These are phyloP conservation scores for Babjeviella inositovora DNA, from an alignment of 805 yeast species.

Conservation along the genomic window DNA sequence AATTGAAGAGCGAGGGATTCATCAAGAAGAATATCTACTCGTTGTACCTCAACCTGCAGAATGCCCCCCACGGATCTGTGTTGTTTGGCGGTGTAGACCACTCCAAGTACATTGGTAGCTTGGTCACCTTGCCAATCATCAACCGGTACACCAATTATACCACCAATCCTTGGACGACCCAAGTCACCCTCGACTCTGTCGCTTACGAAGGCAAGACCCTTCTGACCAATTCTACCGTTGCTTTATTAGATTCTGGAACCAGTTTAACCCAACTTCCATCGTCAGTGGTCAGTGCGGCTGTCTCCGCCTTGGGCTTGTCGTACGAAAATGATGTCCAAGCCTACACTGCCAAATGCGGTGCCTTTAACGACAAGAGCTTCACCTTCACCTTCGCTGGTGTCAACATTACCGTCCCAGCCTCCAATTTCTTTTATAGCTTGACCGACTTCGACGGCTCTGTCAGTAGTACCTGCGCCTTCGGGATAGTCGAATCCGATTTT, in stretches of 20 bases:
- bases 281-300: conserved; percentile 7
- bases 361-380: too few relatives aligned
- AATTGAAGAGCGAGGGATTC: conserved; percentile 18
- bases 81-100: conserved; percentile 14
- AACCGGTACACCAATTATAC: conserved; percentile 16
- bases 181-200: conserved; percentile 21
- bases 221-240: conserved; percentile 7
- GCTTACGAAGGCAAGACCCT: too few relatives aligned
- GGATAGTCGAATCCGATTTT: conserved; percentile 14
- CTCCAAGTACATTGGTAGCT: conserved; percentile 7
- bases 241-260: conserved; percentile 28
- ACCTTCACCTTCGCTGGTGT: conserved; percentile 43
- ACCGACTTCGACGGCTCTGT: conserved; percentile 5
- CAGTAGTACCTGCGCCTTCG: conserved; percentile 24
- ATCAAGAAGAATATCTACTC: conserved; percentile 25
- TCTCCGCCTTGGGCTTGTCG: too few relatives aligned
- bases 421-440: conserved; percentile 14
- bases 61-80: conserved; percentile 22
- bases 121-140: conserved; percentile 20
- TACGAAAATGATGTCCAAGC: too few relatives aligned
- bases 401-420: conserved; percentile 31
- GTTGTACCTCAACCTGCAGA: conserved; percentile 26
- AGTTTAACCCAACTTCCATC: conserved; percentile 26
- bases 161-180: conserved; percentile 23
- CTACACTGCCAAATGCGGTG: too few relatives aligned